Evolutionary conservation across 2,329 filamentous ascomycete species (phyloP).

Genomic region (Lachnellula suecica): DNA sequence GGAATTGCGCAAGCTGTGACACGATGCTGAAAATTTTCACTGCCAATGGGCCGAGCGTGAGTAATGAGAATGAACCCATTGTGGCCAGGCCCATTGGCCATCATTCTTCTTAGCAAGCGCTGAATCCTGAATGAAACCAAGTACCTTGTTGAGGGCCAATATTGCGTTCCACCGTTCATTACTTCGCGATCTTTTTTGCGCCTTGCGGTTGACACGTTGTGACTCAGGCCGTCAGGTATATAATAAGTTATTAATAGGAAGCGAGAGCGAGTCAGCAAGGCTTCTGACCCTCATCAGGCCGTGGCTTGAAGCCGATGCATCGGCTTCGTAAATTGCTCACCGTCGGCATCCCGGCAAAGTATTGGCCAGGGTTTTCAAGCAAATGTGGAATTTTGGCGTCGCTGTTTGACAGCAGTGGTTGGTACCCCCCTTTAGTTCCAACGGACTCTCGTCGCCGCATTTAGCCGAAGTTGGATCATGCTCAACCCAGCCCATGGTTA

Average conservation of each 20-base stretch:
- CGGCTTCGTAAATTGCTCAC: too few relatives aligned
- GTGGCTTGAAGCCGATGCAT: too few relatives aligned
- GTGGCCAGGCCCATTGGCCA: background rate
- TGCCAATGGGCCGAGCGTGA: background rate
- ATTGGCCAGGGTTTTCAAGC: too few relatives aligned
- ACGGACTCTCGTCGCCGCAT: too few relatives aligned
- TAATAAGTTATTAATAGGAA: background rate
- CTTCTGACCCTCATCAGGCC: too few relatives aligned
- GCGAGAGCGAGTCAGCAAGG: too few relatives aligned
- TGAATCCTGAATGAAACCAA: background rate
- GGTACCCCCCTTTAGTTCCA: too few relatives aligned
- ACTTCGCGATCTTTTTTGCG: background rate
- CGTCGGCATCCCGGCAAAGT: too few relatives aligned
- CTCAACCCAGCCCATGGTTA: too few relatives aligned
- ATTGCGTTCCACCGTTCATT: background rate
- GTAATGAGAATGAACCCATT: background rate
- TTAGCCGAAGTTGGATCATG: too few relatives aligned
- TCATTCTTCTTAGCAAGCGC: background rate
- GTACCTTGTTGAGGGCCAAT: background rate
- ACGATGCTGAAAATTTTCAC: background rate
- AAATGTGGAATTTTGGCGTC: too few relatives aligned
- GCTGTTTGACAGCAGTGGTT: too few relatives aligned
- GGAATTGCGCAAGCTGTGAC: background rate
- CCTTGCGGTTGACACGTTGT: background rate
- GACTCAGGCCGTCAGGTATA: background rate